Evolutionary conservation across 345 rosid genomes (phyloP).

Genomic region (Barbarea vulgaris): DNA sequence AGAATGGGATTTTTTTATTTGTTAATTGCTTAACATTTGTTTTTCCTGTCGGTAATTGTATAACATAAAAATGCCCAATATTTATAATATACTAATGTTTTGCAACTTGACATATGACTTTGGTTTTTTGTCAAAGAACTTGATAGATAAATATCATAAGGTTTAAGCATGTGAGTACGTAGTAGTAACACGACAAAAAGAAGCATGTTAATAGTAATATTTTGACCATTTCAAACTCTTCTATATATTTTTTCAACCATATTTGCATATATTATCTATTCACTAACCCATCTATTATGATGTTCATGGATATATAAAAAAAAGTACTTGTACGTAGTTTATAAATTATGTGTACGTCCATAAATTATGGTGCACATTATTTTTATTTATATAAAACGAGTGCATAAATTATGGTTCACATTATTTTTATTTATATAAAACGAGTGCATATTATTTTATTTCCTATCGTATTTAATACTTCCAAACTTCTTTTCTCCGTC

Average conservation of each 20-base stretch:
- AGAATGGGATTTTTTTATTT: too few relatives aligned
- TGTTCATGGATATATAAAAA: neutral
- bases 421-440: too few relatives aligned
- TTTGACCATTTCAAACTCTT: constrained; percentile 23
- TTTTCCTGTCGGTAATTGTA: neutral
- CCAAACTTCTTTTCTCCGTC: neutral
- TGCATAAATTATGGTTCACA: too few relatives aligned
- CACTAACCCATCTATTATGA: neutral
- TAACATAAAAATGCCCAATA: neutral
- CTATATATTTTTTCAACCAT: neutral
- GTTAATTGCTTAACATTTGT: too few relatives aligned
- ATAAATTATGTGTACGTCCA: neutral
- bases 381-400: neutral
- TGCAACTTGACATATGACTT: neutral
- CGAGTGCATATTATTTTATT: constrained; percentile 2
- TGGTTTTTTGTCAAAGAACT: neutral
- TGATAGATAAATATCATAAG: neutral
- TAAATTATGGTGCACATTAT: neutral
- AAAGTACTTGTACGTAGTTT: neutral
- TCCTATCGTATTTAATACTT: constrained; percentile 6
- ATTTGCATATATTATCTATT: constrained; percentile 25
- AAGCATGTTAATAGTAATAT: constrained; percentile 13
- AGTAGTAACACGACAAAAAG: constrained; percentile 18
- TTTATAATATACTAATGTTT: neutral
- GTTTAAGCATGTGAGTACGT: constrained; percentile 18